phyloP scores from a whole-genome alignment of 306 rosid genomes.

The Vachellia pachyceras region DNA sequence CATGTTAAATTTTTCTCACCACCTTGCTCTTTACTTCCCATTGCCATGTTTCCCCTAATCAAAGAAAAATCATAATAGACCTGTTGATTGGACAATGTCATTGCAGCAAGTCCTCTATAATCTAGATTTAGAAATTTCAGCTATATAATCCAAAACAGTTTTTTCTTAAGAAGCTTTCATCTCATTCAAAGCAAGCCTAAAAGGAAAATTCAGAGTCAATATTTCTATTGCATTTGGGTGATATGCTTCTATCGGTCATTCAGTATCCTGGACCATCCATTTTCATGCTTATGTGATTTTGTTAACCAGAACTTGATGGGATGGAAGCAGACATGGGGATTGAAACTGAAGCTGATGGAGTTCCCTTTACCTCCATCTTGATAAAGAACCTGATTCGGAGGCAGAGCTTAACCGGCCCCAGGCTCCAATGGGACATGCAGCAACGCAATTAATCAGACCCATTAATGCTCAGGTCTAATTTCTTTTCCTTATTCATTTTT shows the following conservation, averaged over 20 bases:
- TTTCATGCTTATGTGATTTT: constrained; percentile 7
- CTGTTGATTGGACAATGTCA: neutral
- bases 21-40: neutral
- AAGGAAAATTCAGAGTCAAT: neutral
- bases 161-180: neutral
- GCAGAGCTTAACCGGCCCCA: constrained; percentile 81
- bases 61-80: neutral
- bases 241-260: neutral
- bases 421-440: constrained; percentile 73
- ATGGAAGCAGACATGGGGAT: constrained; percentile 86
- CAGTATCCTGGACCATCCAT: neutral
- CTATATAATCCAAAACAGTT: neutral
- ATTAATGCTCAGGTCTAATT: constrained; percentile 59
- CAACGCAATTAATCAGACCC: constrained; percentile 68
- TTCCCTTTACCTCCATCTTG: constrained; percentile 97
- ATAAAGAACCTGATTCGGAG: constrained; percentile 75
- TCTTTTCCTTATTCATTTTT: constrained; percentile 14
- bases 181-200: neutral
- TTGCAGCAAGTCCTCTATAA: neutral
- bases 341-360: constrained; percentile 79
- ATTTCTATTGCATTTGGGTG: neutral
- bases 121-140: too few species aligned
- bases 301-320: constrained; percentile 80
- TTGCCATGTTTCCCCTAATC: neutral
- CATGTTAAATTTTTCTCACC: neutral